These are phyloP conservation scores for Suhomyces wounanorum DNA, from an alignment of 1,139 yeast genomes.

Conservation along the genomic window DNA sequence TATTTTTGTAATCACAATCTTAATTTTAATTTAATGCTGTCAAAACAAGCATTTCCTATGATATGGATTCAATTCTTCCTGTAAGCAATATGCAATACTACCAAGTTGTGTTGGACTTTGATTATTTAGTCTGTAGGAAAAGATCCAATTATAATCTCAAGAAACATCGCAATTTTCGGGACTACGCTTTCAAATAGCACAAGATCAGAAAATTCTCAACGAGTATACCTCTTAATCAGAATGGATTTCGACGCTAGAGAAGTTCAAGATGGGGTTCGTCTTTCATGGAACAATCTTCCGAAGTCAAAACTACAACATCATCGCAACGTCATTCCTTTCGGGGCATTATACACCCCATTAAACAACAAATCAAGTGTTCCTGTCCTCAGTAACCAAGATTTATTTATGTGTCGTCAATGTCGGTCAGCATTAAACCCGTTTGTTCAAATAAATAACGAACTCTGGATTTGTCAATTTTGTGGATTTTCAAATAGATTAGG, in stretches of 20 bases:
- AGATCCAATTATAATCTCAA: neutral
- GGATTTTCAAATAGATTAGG: constrained; percentile 51
- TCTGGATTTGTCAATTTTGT: constrained; percentile 72
- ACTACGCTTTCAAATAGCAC: neutral
- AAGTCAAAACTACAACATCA: constrained; percentile 59
- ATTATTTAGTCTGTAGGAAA: neutral
- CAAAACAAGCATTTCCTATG: no score
- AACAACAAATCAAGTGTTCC: constrained; percentile 50
- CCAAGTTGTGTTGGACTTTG: no score
- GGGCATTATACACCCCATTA: constrained; percentile 68
- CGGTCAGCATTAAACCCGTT: constrained; percentile 63
- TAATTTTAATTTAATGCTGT: no score
- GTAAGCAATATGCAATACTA: no score
- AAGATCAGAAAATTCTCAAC: neutral
- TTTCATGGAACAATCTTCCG: constrained; percentile 87
- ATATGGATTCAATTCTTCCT: no score
- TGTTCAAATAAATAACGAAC: constrained; percentile 38
- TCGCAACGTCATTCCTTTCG: constrained; percentile 61
- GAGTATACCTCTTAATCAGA: neutral
- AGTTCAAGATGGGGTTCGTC: constrained; percentile 85
- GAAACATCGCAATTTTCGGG: neutral
- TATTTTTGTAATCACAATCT: no score
- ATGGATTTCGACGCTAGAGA: constrained; percentile 82
- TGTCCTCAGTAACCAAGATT: constrained; percentile 30
- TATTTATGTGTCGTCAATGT: constrained; percentile 56